Evolutionary conservation across 1,284 basidiomycete species (phyloP).

Genomic region (Leucoagaricus sp.): DNA sequence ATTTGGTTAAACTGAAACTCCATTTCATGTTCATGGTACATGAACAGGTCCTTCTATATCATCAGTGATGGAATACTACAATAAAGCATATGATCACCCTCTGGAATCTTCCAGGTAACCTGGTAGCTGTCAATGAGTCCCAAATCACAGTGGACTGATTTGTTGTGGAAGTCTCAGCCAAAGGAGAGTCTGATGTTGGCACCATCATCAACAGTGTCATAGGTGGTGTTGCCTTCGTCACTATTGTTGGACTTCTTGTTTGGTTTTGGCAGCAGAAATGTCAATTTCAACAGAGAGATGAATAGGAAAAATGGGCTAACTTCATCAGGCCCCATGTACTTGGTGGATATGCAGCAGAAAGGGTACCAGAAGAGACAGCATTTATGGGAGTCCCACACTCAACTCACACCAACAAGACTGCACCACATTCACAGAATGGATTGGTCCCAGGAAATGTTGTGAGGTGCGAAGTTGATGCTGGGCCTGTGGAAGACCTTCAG

Average conservation of each 20-base stretch:
- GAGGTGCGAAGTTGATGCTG: neutral
- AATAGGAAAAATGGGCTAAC: neutral
- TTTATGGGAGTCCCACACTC: neutral
- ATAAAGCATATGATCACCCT: neutral
- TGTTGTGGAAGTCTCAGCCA: neutral
- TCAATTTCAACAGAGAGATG: neutral
- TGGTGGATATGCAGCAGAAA: neutral
- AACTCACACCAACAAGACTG: too few species aligned
- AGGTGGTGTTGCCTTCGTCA: neutral
- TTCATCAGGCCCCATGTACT: neutral
- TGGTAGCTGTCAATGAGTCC: neutral
- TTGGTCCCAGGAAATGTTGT: too few species aligned
- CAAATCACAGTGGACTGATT: neutral
- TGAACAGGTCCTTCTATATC: neutral
- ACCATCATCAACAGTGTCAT: neutral
- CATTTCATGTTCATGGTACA: neutral
- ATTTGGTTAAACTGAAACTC: neutral
- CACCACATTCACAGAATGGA: too few species aligned
- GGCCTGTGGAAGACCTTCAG: neutral
- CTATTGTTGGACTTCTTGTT: neutral
- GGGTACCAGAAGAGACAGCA: neutral
- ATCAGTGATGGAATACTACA: neutral
- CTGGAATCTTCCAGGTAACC: neutral
- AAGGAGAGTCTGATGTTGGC: neutral
- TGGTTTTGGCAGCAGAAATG: neutral